A percentile compares a stretch with the other conserved stretches of the same genome.
phyloP scores from a whole-genome alignment of 148 eudicot genomes.

The Fagopyrum tataricum region DNA sequence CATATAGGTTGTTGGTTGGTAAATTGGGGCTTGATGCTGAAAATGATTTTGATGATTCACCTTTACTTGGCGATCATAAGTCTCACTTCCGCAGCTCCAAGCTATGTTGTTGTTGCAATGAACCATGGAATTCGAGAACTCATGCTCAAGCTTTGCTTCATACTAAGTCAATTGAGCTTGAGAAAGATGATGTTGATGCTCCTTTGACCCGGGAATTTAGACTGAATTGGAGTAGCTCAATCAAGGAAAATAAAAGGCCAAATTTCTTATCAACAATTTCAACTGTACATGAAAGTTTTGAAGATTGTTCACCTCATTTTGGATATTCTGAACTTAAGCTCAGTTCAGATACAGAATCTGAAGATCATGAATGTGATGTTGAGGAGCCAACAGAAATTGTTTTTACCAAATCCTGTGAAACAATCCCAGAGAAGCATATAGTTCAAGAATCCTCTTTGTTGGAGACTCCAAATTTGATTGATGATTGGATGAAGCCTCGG shows the following conservation, averaged over 20 bases:
- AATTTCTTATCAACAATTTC: conserved; percentile 17
- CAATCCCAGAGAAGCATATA: neutral
- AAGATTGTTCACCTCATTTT: conserved; percentile 39
- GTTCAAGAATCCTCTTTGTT: conserved; percentile 13
- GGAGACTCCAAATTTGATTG: conserved; percentile 17
- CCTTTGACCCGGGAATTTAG: conserved; percentile 25
- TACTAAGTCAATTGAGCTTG: conserved; percentile 26
- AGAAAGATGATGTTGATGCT: conserved; percentile 28
- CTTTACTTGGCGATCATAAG: conserved; percentile 26
- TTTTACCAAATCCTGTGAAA: neutral
- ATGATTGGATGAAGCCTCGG: conserved; percentile 6
- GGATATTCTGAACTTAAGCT: conserved; percentile 52
- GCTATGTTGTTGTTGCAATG: conserved; percentile 66
- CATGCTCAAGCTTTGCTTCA: conserved; percentile 31
- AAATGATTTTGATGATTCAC: conserved; percentile 23
- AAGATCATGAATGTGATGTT: conserved; percentile 35
- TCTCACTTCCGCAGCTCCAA: conserved; percentile 23
- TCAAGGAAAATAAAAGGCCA: conserved; percentile 22
- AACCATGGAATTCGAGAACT: conserved; percentile 39
- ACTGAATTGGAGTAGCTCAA: conserved; percentile 23
- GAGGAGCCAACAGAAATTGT: conserved; percentile 26
- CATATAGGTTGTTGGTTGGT: conserved; percentile 66
- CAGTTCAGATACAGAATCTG: conserved; percentile 63
- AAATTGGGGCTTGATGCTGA: conserved; percentile 54
- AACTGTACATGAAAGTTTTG: conserved; percentile 13